Percentiles rank a stretch among this genome's conserved stretches.
Conservation (phyloP, 1,139 yeast species). For the Hyphopichia buzzinii region DNA sequence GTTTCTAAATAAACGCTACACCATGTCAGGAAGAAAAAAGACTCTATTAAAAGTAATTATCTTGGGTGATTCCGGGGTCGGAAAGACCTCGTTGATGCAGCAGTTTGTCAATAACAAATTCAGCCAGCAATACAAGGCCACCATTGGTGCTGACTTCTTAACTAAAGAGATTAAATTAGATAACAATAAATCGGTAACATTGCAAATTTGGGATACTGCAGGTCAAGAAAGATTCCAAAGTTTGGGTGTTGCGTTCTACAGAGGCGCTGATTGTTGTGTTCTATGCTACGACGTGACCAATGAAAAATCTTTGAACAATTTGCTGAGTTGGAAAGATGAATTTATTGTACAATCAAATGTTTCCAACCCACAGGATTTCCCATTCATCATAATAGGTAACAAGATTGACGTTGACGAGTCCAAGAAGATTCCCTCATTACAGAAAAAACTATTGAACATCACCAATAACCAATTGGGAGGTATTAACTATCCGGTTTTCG, state of each 20-base stretch:
- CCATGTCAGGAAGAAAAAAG: constrained; percentile 82
- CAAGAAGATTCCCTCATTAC: constrained; percentile 72
- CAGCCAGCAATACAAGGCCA: constrained; percentile 94
- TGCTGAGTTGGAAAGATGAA: constrained; percentile 93
- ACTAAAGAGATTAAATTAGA: constrained; percentile 88
- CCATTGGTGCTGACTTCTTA: constrained; percentile 95
- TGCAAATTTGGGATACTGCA: constrained; percentile 98
- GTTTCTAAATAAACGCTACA: too few species aligned
- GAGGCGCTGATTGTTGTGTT: constrained; percentile 99
- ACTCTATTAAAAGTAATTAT: constrained; percentile 91
- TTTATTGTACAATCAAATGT: constrained; percentile 92
- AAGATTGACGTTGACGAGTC: constrained; percentile 93
- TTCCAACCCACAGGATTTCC: constrained; percentile 90
- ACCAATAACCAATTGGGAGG: constrained; percentile 78
- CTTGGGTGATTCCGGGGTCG: constrained; percentile 96
- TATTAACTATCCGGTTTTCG: constrained; percentile 81
- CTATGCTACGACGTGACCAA: constrained; percentile 93
- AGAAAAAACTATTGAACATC: constrained; percentile 81
- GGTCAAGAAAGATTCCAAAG: constrained; percentile 98
- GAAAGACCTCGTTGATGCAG: constrained; percentile 94
- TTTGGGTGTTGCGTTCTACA: constrained; percentile 93
- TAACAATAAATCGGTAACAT: constrained; percentile 67
- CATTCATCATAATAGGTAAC: constrained; percentile 91
- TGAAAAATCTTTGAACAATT: constrained; percentile 85
- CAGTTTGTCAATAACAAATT: constrained; percentile 95